A percentile compares a stretch with the other conserved stretches of the same genome.
Conservation (phyloP, 1,139 yeast genomes). For the Hemisphaericaspora xylofermentans region DNA sequence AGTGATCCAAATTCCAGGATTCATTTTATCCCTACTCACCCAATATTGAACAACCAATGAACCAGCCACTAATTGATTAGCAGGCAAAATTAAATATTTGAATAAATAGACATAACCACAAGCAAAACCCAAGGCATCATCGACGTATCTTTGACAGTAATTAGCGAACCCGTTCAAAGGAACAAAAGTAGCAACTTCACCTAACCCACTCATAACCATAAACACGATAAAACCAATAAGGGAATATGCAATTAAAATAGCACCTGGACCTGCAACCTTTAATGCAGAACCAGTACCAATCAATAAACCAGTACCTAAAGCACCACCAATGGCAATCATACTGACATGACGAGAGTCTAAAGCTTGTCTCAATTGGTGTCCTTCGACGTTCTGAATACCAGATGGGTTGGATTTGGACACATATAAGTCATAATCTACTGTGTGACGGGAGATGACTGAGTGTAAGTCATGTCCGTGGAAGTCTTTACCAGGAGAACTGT, state of each 20-base stretch:
- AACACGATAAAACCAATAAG: conserved; percentile 64
- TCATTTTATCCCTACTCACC: conserved; percentile 46
- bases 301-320: conserved; percentile 64
- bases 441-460: conserved; percentile 26
- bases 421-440: conserved; percentile 49
- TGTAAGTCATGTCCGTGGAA: conserved; percentile 10
- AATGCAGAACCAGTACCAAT: conserved; percentile 71
- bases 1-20: conserved; percentile 63
- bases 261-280: conserved; percentile 66
- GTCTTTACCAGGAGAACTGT: not conserved
- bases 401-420: conserved; percentile 47
- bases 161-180: conserved; percentile 75
- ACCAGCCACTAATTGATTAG: conserved; percentile 62
- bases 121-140: conserved; percentile 72
- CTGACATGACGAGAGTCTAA: conserved; percentile 70
- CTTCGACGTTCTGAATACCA: conserved; percentile 36
- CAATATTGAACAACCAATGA: conserved; percentile 62
- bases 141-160: conserved; percentile 65
- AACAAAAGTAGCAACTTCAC: conserved; percentile 73
- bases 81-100: conserved; percentile 62
- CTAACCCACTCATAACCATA: conserved; percentile 68
- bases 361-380: conserved; percentile 57
- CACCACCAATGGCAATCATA: conserved; percentile 66
- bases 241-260: conserved; percentile 60
- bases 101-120: conserved; percentile 67